These are phyloP conservation scores for Myxozyma geophila DNA, from an alignment of 805 yeast genomes.

Conservation along the genomic window DNA sequence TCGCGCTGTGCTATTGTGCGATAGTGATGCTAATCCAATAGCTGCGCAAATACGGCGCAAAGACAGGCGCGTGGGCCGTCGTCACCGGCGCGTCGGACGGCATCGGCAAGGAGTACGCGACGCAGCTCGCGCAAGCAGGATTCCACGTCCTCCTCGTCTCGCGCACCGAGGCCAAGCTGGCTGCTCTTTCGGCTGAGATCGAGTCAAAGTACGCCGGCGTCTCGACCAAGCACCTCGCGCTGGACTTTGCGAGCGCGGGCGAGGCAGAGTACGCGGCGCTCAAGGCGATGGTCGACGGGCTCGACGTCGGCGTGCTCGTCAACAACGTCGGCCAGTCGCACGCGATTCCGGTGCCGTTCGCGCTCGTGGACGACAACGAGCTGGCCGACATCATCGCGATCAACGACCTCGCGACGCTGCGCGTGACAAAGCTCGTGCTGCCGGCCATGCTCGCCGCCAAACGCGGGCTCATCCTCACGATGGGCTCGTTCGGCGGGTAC, in stretches of 20 bases:
- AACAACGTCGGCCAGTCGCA: constrained; percentile 97
- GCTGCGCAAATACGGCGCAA: constrained; percentile 75
- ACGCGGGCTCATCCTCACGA: constrained; percentile 67
- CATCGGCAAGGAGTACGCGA: constrained; percentile 88
- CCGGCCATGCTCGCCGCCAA: constrained; percentile 68
- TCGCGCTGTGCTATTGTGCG: not conserved
- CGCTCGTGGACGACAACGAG: constrained; percentile 76
- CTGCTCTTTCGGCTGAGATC: constrained; percentile 65
- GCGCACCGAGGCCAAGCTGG: constrained; percentile 79
- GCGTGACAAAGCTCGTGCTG: constrained; percentile 76
- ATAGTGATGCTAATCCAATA: constrained; percentile 26
- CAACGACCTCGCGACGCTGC: constrained; percentile 82
- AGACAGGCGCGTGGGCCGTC: constrained; percentile 82
- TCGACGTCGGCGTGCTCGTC: constrained; percentile 61
- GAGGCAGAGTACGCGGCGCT: constrained; percentile 61
- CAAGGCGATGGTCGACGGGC: constrained; percentile 30
- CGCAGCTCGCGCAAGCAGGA: constrained; percentile 82
- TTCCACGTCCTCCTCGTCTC: constrained; percentile 83
- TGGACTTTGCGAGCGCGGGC: constrained; percentile 74
- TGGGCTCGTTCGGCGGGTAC: constrained; percentile 97
- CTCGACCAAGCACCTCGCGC: constrained; percentile 67
- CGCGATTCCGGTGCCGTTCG: constrained; percentile 90
- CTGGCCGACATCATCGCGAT: constrained; percentile 79
- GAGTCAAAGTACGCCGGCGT: constrained; percentile 57
- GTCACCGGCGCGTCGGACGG: constrained; percentile 98